phyloP scores from a whole-genome alignment of 768 basidiomycete genomes.

The Sutorius australiensis region DNA sequence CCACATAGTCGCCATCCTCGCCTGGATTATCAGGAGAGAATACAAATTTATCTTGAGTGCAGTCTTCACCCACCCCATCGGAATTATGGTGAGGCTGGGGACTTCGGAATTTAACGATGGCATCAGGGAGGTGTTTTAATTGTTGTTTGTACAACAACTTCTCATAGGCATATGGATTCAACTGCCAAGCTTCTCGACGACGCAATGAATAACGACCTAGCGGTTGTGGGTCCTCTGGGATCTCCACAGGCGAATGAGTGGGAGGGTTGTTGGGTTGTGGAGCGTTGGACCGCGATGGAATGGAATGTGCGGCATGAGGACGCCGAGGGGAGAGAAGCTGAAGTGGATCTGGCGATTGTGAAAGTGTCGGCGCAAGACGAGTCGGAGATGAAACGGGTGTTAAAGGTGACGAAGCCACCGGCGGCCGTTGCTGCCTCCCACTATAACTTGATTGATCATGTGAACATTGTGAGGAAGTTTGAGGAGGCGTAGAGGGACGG shows the following conservation, averaged over 20 bases:
- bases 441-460: background rate
- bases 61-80: slow-evolving; percentile 27
- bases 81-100: slow-evolving; percentile 29
- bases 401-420: slow-evolving; percentile 17
- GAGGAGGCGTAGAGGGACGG: slow-evolving; percentile 17
- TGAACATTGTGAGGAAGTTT: slow-evolving; percentile 13
- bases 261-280: background rate
- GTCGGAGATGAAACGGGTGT: slow-evolving; percentile 19
- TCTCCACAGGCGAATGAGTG: slow-evolving; percentile 2
- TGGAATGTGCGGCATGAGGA: background rate
- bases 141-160: slow-evolving; percentile 47
- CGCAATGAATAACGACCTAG: slow-evolving; percentile 52
- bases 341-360: slow-evolving; percentile 25
- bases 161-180: slow-evolving; percentile 62
- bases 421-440: background rate
- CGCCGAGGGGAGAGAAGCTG: slow-evolving; percentile 10
- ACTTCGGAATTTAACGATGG: slow-evolving; percentile 53
- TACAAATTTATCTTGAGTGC: slow-evolving; percentile 31
- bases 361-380: slow-evolving; percentile 1
- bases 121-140: slow-evolving; percentile 57
- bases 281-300: background rate
- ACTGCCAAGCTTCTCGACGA: slow-evolving; percentile 49
- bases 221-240: slow-evolving; percentile 18
- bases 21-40: slow-evolving; percentile 18
- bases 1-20: slow-evolving; percentile 28